A percentile compares a stretch with the other conserved stretches of the same genome.
phyloP scores from a whole-genome alignment of 2,329 filamentous ascomycete species.

The Calonectria henricotiae region DNA sequence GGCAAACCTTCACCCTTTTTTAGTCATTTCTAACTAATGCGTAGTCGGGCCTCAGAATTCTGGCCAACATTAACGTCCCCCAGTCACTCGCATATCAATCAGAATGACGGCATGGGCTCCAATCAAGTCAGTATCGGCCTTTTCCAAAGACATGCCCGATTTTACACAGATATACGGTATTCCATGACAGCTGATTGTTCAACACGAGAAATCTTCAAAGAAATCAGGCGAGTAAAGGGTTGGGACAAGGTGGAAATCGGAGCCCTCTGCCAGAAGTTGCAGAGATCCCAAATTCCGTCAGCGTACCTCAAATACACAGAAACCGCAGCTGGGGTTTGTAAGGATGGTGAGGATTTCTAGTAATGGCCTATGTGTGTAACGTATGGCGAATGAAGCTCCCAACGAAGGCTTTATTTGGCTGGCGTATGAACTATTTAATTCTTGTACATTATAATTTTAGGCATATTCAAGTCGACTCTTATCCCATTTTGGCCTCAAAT shows the following conservation, averaged over 20 bases:
- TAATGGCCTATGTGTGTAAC: too few relatives aligned
- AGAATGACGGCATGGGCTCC: constrained; percentile 1
- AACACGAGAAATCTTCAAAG: not conserved
- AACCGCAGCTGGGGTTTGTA: not conserved
- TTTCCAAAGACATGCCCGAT: not conserved
- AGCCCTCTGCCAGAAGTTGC: not conserved
- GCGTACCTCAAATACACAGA: not conserved
- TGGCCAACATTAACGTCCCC: not conserved
- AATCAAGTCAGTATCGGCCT: not conserved
- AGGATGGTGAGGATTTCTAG: not conserved
- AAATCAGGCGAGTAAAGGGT: not conserved
- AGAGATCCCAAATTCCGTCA: not conserved
- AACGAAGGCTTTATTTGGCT: not conserved
- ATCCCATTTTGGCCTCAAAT: constrained; percentile 69
- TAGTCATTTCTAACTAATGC: not conserved
- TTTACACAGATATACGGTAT: not conserved
- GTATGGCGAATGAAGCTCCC: not conserved
- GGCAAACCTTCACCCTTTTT: not conserved
- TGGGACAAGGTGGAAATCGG: not conserved
- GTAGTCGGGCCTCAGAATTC: not conserved
- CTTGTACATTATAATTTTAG: not conserved
- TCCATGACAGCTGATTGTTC: not conserved
- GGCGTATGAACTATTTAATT: not conserved
- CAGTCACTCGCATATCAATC: not conserved
- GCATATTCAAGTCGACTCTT: constrained; percentile 59